Evolutionary conservation across 805 yeast species (phyloP), one percentile per base, ranked within the genome.

Genomic region (Groenewaldozyma tartarivorans): DNA sequence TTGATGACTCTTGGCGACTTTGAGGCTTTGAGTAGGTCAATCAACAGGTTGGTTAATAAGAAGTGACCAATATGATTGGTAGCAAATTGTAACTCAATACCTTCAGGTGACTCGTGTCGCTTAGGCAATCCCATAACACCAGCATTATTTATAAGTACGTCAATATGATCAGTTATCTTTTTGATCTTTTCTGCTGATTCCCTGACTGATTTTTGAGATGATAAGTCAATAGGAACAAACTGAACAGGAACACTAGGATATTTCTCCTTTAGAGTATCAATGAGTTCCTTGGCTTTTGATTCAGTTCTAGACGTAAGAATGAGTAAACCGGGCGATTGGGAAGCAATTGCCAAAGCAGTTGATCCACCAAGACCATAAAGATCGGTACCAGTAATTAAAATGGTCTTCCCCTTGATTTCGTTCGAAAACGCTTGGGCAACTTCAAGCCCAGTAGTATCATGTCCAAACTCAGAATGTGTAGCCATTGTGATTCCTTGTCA

Each of bases 11-110:
- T 24, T 5, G 44, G 41, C n/a, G n/a, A n/a, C n/a, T n/a, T n/a
- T n/a, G n/a, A n/a, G n/a, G n/a, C n/a, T n/a, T n/a, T n/a, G n/a
- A n/a, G n/a, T n/a, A n/a, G 36, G 45, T 16, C 21, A 31, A 11
- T 41, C 42, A 46, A 26, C 15, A 32, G 46, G 6, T 79, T 71
- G 0, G 90, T 76, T 27, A 85, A 64, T 17, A 85, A 61, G 46
- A 82, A 82, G 41, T 83, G 94, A 0, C 92, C 72, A 6, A 85
- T 62, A 55, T 78, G 85, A 54, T 82, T 82, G 1, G 87, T 79
- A 53, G 81, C 94, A 44, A 83, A 62, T 54, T 84, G 94, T n/a
- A 81, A 68, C 57, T 86, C 95, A 55, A 81, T 82, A 2, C 75
- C 76, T 50, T 81, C 86, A 27, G 64, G 68, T 0, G 94, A 81